Conservation (phyloP, 768 basidiomycete genomes). For the Gelatoporia subvermispora region DNA sequence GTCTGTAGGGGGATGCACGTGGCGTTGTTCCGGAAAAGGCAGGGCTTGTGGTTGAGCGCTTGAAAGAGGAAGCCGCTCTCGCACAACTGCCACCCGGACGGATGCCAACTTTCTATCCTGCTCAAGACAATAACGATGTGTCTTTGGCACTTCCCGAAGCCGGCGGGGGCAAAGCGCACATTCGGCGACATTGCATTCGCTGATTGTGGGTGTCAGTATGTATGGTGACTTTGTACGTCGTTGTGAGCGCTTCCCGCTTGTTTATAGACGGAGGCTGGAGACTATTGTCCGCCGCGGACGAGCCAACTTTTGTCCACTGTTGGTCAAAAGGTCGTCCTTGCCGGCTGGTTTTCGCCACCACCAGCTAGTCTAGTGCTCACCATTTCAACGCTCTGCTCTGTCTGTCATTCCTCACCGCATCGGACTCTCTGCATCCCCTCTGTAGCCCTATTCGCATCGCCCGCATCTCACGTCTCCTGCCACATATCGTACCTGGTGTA, state of each 20-base stretch:
- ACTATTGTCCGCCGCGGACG: slow-evolving; percentile 19
- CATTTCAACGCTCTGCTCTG: slow-evolving; percentile 4
- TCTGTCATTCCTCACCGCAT: not conserved
- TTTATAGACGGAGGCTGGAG: slow-evolving; percentile 15
- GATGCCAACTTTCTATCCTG: too few relatives aligned
- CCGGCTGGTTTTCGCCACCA: slow-evolving; percentile 11
- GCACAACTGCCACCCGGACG: not conserved
- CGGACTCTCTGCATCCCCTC: slow-evolving; percentile 6
- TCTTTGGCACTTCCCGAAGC: too few relatives aligned
- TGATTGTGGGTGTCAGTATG: too few relatives aligned
- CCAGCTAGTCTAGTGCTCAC: slow-evolving; percentile 24
- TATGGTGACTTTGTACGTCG: slow-evolving; percentile 6
- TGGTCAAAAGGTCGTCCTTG: slow-evolving; percentile 14
- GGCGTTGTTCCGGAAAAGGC: slow-evolving; percentile 13
- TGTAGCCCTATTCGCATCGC: slow-evolving; percentile 14
- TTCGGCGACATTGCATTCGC: too few relatives aligned
- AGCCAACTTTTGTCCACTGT: slow-evolving; percentile 19
- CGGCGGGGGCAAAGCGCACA: too few relatives aligned
- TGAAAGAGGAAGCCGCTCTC: slow-evolving; percentile 1
- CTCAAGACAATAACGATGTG: slow-evolving; percentile 10
- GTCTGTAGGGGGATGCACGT: not conserved
- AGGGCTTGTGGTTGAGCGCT: slow-evolving; percentile 12
- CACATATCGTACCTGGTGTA: slow-evolving; percentile 5
- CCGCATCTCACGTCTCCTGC: not conserved
- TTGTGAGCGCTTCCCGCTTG: slow-evolving; percentile 8